Evolutionary conservation across 1,284 basidiomycete genomes (phyloP).

Genomic region (Marasmius fiardii): DNA sequence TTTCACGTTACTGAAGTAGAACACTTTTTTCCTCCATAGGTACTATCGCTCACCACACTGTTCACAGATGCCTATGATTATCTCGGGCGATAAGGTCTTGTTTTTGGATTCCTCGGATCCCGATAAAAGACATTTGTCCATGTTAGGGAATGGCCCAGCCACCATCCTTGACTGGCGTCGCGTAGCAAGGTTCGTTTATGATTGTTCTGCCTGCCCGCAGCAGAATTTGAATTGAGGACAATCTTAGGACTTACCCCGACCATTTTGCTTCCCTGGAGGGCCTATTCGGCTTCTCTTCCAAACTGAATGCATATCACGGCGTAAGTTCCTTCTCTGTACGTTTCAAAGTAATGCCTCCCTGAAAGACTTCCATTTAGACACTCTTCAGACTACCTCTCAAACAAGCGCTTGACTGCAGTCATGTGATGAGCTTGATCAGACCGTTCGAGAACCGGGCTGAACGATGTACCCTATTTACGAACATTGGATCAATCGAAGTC

Average conservation of each 20-base stretch:
- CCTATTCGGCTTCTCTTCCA: conserved; percentile 33
- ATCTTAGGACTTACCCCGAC: conserved; percentile 34
- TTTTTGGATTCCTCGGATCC: conserved; percentile 49
- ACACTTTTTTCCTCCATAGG: neutral
- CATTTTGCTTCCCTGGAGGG: conserved; percentile 37
- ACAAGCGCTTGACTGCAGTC: conserved; percentile 6
- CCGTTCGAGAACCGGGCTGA: conserved; percentile 4
- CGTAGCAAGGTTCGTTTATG: conserved; percentile 26
- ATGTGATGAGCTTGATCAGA: conserved; percentile 2
- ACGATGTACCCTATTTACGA: conserved; percentile 9
- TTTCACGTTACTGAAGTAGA: conserved; percentile 48
- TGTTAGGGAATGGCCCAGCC: conserved; percentile 21
- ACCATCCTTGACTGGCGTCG: conserved; percentile 24
- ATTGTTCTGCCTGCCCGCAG: neutral
- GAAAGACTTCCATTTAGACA: conserved; percentile 29
- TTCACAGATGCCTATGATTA: conserved; percentile 37
- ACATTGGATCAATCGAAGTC: conserved; percentile 1
- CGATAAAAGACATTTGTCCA: conserved; percentile 32
- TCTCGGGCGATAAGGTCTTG: conserved; percentile 37
- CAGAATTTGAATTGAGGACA: neutral
- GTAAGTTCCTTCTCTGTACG: conserved; percentile 25
- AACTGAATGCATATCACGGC: conserved; percentile 29
- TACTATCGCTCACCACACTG: neutral
- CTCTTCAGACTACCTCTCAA: conserved; percentile 42
- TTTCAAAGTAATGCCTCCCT: neutral